Evolutionary conservation across 495 filamentous ascomycete genomes (phyloP).

Genomic region (Penicillium nucicola): DNA sequence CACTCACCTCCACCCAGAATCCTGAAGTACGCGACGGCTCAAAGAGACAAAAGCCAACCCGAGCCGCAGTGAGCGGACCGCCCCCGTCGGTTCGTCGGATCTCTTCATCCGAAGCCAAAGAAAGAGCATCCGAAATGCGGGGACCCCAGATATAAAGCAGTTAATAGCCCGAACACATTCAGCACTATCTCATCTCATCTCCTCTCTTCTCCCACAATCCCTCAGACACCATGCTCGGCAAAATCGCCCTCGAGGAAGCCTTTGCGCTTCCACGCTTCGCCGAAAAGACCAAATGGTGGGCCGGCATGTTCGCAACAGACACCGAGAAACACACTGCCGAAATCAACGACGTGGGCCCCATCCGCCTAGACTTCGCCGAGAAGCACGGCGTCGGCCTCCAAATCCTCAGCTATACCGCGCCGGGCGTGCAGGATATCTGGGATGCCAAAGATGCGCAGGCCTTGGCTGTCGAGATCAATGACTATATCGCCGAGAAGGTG

Average conservation of each 20-base stretch:
- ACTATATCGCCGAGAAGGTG: conserved; percentile 54
- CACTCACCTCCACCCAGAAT: too few species aligned
- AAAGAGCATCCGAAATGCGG: conserved; percentile 4
- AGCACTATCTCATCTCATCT: too few species aligned
- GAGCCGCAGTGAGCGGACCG: background rate
- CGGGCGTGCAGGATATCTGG: conserved; percentile 57
- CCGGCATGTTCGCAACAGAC: conserved; percentile 42
- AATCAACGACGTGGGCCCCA: conserved; percentile 48
- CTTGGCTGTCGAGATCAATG: conserved; percentile 51
- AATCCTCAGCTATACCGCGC: conserved; percentile 54
- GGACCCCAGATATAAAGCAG: conserved; percentile 5
- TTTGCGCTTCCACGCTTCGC: conserved; percentile 46
- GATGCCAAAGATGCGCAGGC: conserved; percentile 43
- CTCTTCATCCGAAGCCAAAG: conserved; percentile 1
- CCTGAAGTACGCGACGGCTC: too few species aligned
- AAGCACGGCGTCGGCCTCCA: conserved; percentile 59
- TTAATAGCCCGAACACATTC: background rate
- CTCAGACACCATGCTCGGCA: conserved; percentile 40
- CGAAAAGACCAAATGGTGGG: conserved; percentile 49
- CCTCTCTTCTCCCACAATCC: background rate
- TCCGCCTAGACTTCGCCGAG: conserved; percentile 51
- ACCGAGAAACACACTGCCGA: conserved; percentile 38
- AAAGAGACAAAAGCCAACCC: too few species aligned
- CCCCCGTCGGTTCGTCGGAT: background rate
- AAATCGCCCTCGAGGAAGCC: conserved; percentile 52